Conservation (phyloP, 1,284 basidiomycete genomes). For the Ustilago sp. region DNA sequence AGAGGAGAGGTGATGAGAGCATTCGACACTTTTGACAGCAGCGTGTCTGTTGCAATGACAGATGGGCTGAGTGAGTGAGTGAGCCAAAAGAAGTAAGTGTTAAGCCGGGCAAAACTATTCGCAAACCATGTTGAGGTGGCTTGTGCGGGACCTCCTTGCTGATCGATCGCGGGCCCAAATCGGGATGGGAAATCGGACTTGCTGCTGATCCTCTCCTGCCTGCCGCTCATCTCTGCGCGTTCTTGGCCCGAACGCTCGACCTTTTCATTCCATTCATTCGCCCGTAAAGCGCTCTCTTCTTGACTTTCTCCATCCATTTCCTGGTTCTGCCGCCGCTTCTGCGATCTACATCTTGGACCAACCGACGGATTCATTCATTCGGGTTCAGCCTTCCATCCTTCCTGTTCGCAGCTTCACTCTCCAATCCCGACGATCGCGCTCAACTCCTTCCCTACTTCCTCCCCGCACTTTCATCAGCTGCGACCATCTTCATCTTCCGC, state of each 20-base stretch:
- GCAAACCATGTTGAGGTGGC: background rate
- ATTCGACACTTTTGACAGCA: too few relatives aligned
- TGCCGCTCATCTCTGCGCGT: background rate
- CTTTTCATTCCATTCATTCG: background rate
- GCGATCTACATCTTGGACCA: slow-evolving; percentile 9
- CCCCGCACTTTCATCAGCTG: background rate
- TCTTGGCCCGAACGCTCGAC: background rate
- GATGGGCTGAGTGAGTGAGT: background rate
- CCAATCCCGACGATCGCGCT: background rate
- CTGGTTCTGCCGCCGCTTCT: background rate
- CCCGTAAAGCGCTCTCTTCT: background rate
- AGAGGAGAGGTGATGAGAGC: background rate
- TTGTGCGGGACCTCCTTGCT: background rate
- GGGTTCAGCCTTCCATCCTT: slow-evolving; percentile 2
- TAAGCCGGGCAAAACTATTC: background rate
- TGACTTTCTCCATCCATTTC: background rate
- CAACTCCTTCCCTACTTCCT: background rate
- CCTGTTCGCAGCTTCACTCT: background rate
- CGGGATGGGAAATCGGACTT: background rate
- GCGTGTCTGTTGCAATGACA: background rate
- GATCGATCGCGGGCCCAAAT: background rate
- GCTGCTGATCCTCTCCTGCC: background rate
- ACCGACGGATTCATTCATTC: background rate
- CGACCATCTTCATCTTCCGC: background rate
- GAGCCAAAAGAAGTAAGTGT: background rate